Evolutionary conservation across 1,284 basidiomycete genomes (phyloP), one percentile per base, ranked within the genome.

Genomic region (Ceratobasidium sp.): DNA sequence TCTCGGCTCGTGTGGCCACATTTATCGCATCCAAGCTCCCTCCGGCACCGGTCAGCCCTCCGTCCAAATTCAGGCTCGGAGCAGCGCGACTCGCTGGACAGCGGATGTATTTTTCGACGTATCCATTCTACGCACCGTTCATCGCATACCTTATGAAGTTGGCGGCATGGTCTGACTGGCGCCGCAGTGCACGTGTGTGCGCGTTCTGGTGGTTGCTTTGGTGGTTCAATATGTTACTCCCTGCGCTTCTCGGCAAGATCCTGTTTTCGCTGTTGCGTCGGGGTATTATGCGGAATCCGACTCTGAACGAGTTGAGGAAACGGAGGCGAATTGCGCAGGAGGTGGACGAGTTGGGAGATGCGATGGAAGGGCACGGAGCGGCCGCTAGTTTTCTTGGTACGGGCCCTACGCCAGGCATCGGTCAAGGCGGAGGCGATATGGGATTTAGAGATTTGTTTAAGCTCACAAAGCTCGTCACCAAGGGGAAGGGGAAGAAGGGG

Each of bases 141-240:
- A 75, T 86, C 9, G 71, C 76, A 2, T 75, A 81, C 33, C 73
- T 87, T 33, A 75, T 78, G 23, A 77, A 77, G 0, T 78, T 90
- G 14, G 87, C 88, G 0, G 83, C 82, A 21, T 90, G 88, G 88
- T 78, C 84, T 73, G 80, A 88, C 74, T 77, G 78, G 61, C 78
- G 76, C 38, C 82, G 75, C 40, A 90, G 88, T 74, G 76, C 82
- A 3, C 71, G 79, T 7, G 83, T 83, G 72, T 90, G 88, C 74
- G 69, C 78, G 36, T 88, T 89, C 2, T 90, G 84, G 74, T 90
- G 89, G 89, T 77, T 83, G 28, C 77, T 89, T 21, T 90, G 89
- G 89, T 85, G 84, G 77, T 77, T 84, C 67, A 83, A 88, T 75
- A 76, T 88, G 18, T 80, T 90, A 5, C 79, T 86, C 14, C 84